These are phyloP conservation scores for Chloranthus sessilifolius DNA, from an alignment of 164 flowering plant species.

Conservation along the genomic window DNA sequence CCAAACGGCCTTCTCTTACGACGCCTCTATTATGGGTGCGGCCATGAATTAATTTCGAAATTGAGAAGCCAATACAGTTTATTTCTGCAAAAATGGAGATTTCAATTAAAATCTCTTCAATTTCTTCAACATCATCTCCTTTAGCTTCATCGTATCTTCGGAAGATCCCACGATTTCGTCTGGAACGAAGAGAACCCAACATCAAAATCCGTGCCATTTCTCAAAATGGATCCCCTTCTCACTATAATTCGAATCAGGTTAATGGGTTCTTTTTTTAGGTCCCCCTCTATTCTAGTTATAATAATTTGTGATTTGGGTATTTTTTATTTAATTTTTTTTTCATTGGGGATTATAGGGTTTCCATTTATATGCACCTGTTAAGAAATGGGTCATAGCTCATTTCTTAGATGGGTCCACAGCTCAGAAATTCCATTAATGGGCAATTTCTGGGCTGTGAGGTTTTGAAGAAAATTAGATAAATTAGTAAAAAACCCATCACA, in stretches of 20 bases:
- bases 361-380: background rate
- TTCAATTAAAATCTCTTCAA: constrained; percentile 5
- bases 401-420: no score
- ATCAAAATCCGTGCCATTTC: constrained; percentile 13
- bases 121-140: background rate
- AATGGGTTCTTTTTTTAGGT: constrained; percentile 10
- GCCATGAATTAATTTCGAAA: background rate
- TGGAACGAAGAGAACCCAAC: constrained; percentile 13
- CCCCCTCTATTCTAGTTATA: background rate
- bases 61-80: background rate
- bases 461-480: no score
- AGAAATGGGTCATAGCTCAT: no score
- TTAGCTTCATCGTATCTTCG: constrained; percentile 8
- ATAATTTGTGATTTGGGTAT: no score
- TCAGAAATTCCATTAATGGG: no score
- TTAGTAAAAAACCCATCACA: no score
- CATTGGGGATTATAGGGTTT: no score
- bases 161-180: constrained; percentile 14
- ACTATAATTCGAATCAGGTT: constrained; percentile 25
- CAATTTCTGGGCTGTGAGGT: no score
- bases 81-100: constrained; percentile 17
- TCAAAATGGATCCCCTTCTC: constrained; percentile 24
- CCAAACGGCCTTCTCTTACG: background rate
- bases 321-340: background rate
- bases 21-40: background rate